phyloP scores from a whole-genome alignment of 305 asterid genomes.

The Solanum hybrid region DNA sequence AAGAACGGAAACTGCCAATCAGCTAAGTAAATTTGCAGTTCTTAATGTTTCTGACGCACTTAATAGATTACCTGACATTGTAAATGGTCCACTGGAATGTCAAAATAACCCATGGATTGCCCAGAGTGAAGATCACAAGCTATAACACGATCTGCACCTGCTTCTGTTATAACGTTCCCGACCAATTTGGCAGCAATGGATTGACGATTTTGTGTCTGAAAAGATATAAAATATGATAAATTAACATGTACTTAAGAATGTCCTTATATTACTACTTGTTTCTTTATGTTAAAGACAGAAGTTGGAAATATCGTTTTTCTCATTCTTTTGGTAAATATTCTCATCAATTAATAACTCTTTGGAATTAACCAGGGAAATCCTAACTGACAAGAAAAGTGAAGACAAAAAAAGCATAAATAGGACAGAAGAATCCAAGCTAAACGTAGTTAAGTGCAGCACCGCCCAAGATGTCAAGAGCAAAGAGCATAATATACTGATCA shows the following conservation, averaged over 20 bases:
- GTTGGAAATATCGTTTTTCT: background rate
- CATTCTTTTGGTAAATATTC: background rate
- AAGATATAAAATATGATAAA: slow-evolving; percentile 6
- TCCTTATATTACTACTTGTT: background rate
- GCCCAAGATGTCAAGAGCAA: background rate
- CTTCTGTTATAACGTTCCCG: slow-evolving; percentile 70
- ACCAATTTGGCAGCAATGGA: slow-evolving; percentile 89
- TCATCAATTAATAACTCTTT: background rate
- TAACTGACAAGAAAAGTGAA: background rate
- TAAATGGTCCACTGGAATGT: slow-evolving; percentile 86
- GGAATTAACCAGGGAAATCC: background rate
- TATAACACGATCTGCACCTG: slow-evolving; percentile 90
- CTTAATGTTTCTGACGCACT: background rate
- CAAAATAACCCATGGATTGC: slow-evolving; percentile 87
- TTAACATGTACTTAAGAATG: background rate
- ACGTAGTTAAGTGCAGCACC: background rate
- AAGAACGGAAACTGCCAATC: background rate
- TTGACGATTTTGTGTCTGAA: slow-evolving; percentile 82
- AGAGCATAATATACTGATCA: background rate
- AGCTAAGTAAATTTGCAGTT: background rate
- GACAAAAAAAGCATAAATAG: background rate
- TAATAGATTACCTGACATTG: slow-evolving; percentile 54
- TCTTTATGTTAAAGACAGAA: background rate
- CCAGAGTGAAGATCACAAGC: slow-evolving; percentile 96
- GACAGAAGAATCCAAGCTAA: background rate